Evolutionary conservation across 352 stramenopile species (phyloP).

Genomic region (Pythium coloratum): DNA sequence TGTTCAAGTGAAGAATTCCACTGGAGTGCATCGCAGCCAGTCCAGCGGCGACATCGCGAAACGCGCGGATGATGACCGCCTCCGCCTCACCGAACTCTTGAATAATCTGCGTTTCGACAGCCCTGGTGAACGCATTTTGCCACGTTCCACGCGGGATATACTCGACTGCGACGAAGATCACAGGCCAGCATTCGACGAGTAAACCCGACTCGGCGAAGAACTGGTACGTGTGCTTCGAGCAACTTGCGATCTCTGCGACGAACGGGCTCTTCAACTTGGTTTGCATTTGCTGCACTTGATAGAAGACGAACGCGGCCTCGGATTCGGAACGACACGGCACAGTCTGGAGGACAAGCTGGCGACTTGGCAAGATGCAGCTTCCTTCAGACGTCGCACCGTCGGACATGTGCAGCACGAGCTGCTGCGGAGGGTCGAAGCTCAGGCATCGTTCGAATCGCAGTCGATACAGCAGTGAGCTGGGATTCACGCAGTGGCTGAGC

Average conservation of each 20-base stretch:
- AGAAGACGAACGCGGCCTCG: constrained; percentile 38
- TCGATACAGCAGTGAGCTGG: constrained; percentile 42
- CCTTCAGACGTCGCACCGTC: constrained; percentile 24
- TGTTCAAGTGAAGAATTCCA: constrained; percentile 52
- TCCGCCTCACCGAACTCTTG: constrained; percentile 24
- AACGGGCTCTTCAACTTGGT: constrained; percentile 44
- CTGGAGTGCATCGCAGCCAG: constrained; percentile 57
- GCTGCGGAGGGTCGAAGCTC: constrained; percentile 35
- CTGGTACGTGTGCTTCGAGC: constrained; percentile 59
- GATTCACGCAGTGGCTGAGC: constrained; percentile 54
- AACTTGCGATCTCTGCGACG: constrained; percentile 30
- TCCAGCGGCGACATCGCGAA: constrained; percentile 52
- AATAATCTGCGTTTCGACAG: constrained; percentile 13
- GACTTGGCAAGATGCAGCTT: background rate
- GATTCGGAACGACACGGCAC: constrained; percentile 44
- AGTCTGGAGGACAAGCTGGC: constrained; percentile 40
- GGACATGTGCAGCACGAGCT: constrained; percentile 37
- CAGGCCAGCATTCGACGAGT: constrained; percentile 58
- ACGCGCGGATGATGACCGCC: constrained; percentile 25
- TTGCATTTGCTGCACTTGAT: constrained; percentile 38
- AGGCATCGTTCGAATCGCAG: constrained; percentile 55
- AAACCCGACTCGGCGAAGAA: constrained; percentile 61
- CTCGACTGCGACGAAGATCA: constrained; percentile 53
- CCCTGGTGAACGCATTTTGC: constrained; percentile 30
- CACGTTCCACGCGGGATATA: constrained; percentile 44